Evolutionary conservation across 441 rosid genomes (phyloP).

Genomic region (Sinapis alba): DNA sequence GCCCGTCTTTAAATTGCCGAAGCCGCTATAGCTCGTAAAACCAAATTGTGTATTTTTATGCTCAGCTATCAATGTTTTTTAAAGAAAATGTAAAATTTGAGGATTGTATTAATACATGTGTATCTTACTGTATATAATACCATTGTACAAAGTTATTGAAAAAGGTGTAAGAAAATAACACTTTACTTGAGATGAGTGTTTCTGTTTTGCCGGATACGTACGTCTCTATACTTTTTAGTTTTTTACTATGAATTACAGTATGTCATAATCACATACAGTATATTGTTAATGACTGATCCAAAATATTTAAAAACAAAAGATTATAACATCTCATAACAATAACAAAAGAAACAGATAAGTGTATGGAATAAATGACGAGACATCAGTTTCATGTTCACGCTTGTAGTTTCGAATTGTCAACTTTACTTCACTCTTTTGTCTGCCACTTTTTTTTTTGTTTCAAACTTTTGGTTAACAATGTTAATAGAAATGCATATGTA

Average conservation of each 20-base stretch:
- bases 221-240: neutral
- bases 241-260: neutral
- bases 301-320: slow-evolving; percentile 6
- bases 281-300: slow-evolving; percentile 8
- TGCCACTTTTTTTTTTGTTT: slow-evolving; percentile 25
- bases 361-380: slow-evolving; percentile 25
- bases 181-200: neutral
- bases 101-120: neutral
- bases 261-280: slow-evolving; percentile 17
- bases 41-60: neutral
- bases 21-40: too few species aligned
- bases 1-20: too few species aligned
- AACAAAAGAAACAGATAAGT: neutral
- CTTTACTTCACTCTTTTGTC: slow-evolving; percentile 39
- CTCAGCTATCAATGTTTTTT: neutral
- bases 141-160: neutral
- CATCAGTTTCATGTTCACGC: slow-evolving; percentile 35
- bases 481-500: neutral
- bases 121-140: neutral
- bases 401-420: slow-evolving; percentile 31
- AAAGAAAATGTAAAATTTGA: neutral
- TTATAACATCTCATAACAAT: slow-evolving; percentile 11
- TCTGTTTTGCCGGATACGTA: slow-evolving; percentile 8
- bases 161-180: neutral
- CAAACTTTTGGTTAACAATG: neutral